Base-by-base conservation (phyloP, 805 yeast species). In the Millerozyma acaciae region DNA sequence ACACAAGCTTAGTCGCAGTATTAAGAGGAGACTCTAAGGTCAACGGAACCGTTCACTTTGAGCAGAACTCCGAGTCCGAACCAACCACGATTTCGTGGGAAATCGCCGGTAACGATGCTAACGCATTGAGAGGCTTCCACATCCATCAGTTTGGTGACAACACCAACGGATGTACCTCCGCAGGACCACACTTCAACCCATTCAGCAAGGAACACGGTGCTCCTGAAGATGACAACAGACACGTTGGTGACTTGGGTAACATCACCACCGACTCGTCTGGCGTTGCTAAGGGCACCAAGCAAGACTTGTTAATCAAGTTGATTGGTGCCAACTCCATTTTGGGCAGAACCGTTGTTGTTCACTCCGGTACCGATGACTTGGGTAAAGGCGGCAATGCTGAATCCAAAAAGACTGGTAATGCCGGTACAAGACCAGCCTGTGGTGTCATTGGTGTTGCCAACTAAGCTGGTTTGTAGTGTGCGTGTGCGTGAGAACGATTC, bases 131-230 rank as follows among this genome's bases (percentile, higher is more conserved):
- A 68, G 98, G 98, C 34, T 90, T 93, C 96, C 98, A 93, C 76
- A 71, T 93, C 59, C 98, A 93, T 69, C 83, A 86, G 60, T 93
- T 93, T 56, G 98, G 98, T 71, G 98, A 93, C 74, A 87, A 86
- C 80, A 87, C 98, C 68, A 93, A 93, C 64, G 98, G 98, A 48
- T 93, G 98, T 73, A 90, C 96, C 40, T 85, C 96, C 47, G 96
- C 97, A 35, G 97, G 97, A 57, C 96, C 96, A 39, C 97, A 89
- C 71, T 88, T 87, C 78, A 67, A 89, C 76, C 96, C 96, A 48
- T 83, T 82, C 60, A 73, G 76, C 42, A 83, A 84, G 73, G 76
- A 76, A 47, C 97, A 88, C 62, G 97, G 97, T 71, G 88, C 89
- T 37, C 96, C 96, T 65, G 77, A 76, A 52, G 95, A 83, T 50